Conservation (phyloP, 495 filamentous ascomycete genomes). For the Trichodelitschia bisporula region DNA sequence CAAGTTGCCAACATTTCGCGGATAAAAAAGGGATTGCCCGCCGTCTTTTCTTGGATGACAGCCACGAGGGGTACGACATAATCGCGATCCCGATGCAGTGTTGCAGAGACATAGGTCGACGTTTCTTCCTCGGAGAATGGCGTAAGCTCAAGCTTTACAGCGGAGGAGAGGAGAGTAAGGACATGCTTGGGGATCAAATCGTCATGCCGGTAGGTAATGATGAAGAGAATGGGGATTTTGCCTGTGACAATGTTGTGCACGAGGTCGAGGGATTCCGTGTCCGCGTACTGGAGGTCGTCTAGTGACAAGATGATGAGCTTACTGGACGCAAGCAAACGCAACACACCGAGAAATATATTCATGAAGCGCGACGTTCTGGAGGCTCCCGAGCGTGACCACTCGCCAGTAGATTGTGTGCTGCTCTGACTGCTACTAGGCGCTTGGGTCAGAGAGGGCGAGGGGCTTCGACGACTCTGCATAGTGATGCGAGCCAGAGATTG, state of each 20-base stretch:
- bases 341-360: conserved; percentile 64
- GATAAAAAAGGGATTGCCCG: conserved; percentile 70
- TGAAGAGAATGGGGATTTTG: conserved; percentile 52
- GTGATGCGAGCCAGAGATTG: too few relatives aligned
- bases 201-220: conserved; percentile 38
- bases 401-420: conserved; percentile 32
- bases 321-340: conserved; percentile 49
- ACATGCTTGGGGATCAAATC: conserved; percentile 13
- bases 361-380: conserved; percentile 55
- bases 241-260: conserved; percentile 46
- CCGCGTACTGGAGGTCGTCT: conserved; percentile 71
- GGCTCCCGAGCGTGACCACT: conserved; percentile 43
- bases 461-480: conserved; percentile 3
- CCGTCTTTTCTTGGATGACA: conserved; percentile 58
- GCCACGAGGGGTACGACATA: conserved; percentile 38
- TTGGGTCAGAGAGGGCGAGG: conserved; percentile 4
- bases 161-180: conserved; percentile 7
- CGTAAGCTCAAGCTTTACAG: conserved; percentile 36
- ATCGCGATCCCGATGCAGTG: conserved; percentile 34
- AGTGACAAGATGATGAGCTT: conserved; percentile 65
- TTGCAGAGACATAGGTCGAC: conserved; percentile 48
- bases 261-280: conserved; percentile 62
- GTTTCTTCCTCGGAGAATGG: conserved; percentile 54
- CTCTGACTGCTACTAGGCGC: conserved; percentile 5
- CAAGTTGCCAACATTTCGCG: conserved; percentile 76